phyloP scores from a whole-genome alignment of 2,329 filamentous ascomycete genomes.

The Didymella sp. region DNA sequence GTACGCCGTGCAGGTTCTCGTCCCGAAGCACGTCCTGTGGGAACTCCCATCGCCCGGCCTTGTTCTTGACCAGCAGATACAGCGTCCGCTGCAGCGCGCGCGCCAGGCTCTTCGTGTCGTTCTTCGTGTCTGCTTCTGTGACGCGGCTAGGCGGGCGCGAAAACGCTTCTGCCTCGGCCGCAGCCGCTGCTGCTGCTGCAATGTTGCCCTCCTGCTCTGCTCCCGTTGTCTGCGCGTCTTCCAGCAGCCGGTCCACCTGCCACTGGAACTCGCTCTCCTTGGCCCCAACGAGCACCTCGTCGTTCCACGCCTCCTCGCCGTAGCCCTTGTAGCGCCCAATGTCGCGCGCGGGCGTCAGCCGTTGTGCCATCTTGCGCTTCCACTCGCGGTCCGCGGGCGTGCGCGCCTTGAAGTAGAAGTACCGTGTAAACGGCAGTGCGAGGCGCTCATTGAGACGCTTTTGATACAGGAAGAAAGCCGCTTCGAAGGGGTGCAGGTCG shows the following conservation, averaged over 20 bases:
- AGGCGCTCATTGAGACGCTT: conserved; percentile 94
- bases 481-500: conserved; percentile 84
- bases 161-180: conserved; percentile 66
- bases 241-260: conserved; percentile 72
- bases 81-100: conserved; percentile 80
- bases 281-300: conserved; percentile 83
- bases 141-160: conserved; percentile 73
- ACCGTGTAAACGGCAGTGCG: conserved; percentile 82
- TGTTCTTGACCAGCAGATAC: conserved; percentile 82
- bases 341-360: conserved; percentile 80
- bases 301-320: conserved; percentile 80
- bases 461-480: conserved; percentile 95
- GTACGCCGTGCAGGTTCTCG: conserved; percentile 84
- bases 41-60: conserved; percentile 79
- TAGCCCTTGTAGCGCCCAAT: conserved; percentile 84
- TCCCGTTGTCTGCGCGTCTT: conserved; percentile 71
- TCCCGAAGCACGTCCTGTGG: conserved; percentile 73
- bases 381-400: conserved; percentile 86
- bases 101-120: conserved; percentile 80
- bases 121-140: conserved; percentile 78
- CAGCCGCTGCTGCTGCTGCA: conserved; percentile 38
- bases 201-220: conserved; percentile 48
- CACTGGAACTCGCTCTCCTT: conserved; percentile 68
- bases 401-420: conserved; percentile 94
- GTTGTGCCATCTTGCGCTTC: conserved; percentile 82